Evolutionary conservation across 2,329 filamentous ascomycete genomes (phyloP), one percentile per base, ranked within the genome.

Genomic region (Chrysoporthe puriensis): DNA sequence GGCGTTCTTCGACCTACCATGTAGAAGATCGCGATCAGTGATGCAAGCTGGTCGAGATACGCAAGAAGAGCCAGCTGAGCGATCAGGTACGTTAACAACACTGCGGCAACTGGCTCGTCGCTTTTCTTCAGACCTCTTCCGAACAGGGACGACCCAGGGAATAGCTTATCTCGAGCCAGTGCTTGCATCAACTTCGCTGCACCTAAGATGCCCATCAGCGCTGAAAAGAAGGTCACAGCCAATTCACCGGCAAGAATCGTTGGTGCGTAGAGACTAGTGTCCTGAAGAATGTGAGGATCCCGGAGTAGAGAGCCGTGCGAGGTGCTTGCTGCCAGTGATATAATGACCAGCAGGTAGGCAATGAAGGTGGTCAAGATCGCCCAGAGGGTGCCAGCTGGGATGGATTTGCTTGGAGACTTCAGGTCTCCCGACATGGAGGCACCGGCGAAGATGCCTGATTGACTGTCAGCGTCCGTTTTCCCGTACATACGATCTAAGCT

Each of bases 361-460:
- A 91, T 76, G 72, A 96, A 92, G 0, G 93, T 97, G 34, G 93
- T 85, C 13, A 87, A 80, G 76, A 95, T 87, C 2, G 92, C 92
- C 79, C 88, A 91, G 1, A 96, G 79, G 0, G 93, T 96, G n/a
- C 93, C 93, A 70, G 88, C 90, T 0, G 93, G 93, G 64, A 97
- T 97, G 1, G 92, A 88, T 76, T 90, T 92, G 82, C 92, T 95
- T 0, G 93, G 93, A 70, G 93, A 90, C 70, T 87, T 91, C 62
- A 97, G 79, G 75, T 97, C 93, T 21, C 93, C 93, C 8, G 93
- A 96, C 93, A 97, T 96, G 72, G 92, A 95, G 7, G 93, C 93
- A 21, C 94, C 94, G 68, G 88, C 85, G 76, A 87, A 86, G 70
- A 87, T 88, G 34, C 85, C 84, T 67, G 9, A 79, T 80, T 72